These are phyloP conservation scores for Tetrahymena thermophila DNA, from an alignment of 73 alveolate genomes.

Conservation along the genomic window DNA sequence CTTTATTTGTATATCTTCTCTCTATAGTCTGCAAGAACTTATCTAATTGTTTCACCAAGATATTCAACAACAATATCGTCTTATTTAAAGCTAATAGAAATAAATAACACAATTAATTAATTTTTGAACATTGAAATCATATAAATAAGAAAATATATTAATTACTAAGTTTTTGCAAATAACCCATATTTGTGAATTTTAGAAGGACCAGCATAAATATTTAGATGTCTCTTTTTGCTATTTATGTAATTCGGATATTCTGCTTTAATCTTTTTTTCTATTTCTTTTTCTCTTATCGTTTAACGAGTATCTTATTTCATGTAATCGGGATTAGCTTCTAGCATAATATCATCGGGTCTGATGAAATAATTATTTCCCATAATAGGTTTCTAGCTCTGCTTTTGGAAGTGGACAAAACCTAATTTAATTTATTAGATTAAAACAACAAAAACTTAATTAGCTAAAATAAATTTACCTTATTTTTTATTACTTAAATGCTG, in stretches of 20 bases:
- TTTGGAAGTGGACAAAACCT: neutral
- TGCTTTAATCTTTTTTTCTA: constrained; percentile 17
- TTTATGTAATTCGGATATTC: constrained; percentile 11
- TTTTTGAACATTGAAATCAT: too few relatives aligned
- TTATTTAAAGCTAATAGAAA: constrained; percentile 62
- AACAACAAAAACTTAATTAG: too few relatives aligned
- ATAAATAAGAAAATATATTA: neutral
- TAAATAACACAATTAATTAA: too few relatives aligned
- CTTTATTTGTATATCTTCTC: constrained; percentile 78
- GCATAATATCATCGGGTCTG: constrained; percentile 24
- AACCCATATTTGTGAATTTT: constrained; percentile 93
- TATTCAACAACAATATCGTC: constrained; percentile 96
- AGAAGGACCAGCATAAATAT: constrained; percentile 78
- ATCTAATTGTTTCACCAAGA: constrained; percentile 90
- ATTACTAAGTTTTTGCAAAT: constrained; percentile 73
- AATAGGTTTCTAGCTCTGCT: constrained; percentile 13
- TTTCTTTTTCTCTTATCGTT: constrained; percentile 17
- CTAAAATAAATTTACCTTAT: neutral
- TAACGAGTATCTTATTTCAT: constrained; percentile 9
- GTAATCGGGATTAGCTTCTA: constrained; percentile 7
- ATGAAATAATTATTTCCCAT: neutral
- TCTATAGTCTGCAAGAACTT: constrained; percentile 89
- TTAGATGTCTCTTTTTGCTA: constrained; percentile 8
- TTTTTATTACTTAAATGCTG: neutral
- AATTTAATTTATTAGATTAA: neutral